A percentile compares a stretch with the other conserved stretches of the same genome.
These are phyloP conservation scores for Andalucia godoyi DNA, from an alignment of 78 protist species.

Conservation along the genomic window DNA sequence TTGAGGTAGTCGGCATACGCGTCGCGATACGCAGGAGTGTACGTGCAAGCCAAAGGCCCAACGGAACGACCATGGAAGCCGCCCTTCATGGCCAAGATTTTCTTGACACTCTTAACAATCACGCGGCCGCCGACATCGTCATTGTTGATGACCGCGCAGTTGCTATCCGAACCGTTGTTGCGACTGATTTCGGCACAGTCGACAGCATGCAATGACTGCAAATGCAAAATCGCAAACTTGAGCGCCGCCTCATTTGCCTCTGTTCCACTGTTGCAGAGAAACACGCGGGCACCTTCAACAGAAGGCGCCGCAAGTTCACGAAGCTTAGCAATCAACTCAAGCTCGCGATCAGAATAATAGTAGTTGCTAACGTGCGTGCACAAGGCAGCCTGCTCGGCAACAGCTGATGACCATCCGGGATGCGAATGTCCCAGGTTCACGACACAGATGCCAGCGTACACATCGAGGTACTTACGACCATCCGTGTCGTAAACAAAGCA, in stretches of 20 bases:
- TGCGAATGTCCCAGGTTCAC: conserved; percentile 47
- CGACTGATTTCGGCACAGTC: no score
- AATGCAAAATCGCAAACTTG: no score
- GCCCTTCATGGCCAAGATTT: conserved; percentile 35
- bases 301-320: neutral
- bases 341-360: conserved; percentile 40
- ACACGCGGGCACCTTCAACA: conserved; percentile 29
- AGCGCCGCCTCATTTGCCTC: conserved; percentile 66
- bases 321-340: conserved; percentile 27
- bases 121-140: neutral
- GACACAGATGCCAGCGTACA: conserved; percentile 57
- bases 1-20: no score
- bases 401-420: conserved; percentile 2
- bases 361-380: conserved; percentile 42
- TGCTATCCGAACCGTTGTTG: conserved; percentile 1
- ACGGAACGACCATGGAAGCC: conserved; percentile 66
- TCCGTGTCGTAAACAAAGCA: conserved; percentile 42
- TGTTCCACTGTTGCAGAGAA: conserved; percentile 64
- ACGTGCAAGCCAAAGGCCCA: conserved; percentile 37
- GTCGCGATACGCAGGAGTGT: no score
- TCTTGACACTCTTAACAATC: neutral
- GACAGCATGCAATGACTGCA: no score
- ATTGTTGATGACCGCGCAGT: neutral
- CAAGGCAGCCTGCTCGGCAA: conserved; percentile 14
- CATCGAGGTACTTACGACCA: conserved; percentile 45